Evolutionary conservation across 805 yeast species (phyloP).

Genomic region (Komagataella phaffii): DNA sequence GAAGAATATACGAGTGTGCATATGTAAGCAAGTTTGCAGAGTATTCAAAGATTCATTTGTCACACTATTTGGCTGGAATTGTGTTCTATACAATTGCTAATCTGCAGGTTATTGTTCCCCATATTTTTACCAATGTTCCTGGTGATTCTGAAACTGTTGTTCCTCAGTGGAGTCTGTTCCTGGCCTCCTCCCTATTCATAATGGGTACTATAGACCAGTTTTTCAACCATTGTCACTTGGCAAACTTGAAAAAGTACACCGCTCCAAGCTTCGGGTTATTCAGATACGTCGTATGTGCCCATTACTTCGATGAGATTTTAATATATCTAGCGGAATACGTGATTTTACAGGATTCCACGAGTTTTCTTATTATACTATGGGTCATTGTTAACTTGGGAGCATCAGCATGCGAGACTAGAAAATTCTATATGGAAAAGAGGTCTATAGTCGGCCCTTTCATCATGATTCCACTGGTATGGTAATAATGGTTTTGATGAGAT

Average conservation of each 20-base stretch:
- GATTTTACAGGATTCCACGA: slow-evolving; percentile 7
- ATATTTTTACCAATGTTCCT: slow-evolving; percentile 5
- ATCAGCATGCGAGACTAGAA: slow-evolving; percentile 39
- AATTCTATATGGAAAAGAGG: slow-evolving; percentile 24
- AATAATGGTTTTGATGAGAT: neutral
- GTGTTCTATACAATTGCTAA: slow-evolving; percentile 41
- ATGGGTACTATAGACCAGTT: slow-evolving; percentile 31
- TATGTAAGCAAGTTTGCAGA: slow-evolving; percentile 31
- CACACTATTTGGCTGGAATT: slow-evolving; percentile 56
- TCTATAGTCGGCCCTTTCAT: neutral
- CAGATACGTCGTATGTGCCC: slow-evolving; percentile 43
- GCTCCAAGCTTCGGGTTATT: slow-evolving; percentile 41
- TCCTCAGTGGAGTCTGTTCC: neutral
- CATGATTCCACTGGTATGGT: neutral
- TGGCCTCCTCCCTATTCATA: slow-evolving; percentile 13
- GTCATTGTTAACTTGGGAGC: slow-evolving; percentile 36
- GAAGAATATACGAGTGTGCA: slow-evolving; percentile 44
- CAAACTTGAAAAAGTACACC: slow-evolving; percentile 39
- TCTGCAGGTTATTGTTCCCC: slow-evolving; percentile 9
- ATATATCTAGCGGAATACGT: slow-evolving; percentile 28
- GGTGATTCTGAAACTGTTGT: neutral
- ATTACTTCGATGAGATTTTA: slow-evolving; percentile 52
- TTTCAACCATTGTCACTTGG: slow-evolving; percentile 33
- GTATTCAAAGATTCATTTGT: slow-evolving; percentile 42
- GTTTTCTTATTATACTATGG: slow-evolving; percentile 17